Evolutionary conservation across 805 yeast genomes (phyloP).

Genomic region (Tetrapisispora iriomotensis): DNA sequence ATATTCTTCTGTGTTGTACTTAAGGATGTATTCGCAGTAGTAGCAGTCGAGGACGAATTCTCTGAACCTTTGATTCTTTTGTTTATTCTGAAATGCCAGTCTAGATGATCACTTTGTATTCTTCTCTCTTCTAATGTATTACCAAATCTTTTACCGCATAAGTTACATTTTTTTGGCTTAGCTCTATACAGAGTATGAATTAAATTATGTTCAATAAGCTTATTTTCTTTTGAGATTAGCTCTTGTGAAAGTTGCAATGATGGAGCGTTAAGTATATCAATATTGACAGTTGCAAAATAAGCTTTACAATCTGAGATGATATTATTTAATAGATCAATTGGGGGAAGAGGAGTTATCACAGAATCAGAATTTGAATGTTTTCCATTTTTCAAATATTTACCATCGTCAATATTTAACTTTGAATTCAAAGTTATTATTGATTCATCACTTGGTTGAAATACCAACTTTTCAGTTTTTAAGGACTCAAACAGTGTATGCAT

Average conservation of each 20-base stretch:
- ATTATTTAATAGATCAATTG: conserved; percentile 15
- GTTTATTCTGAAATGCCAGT: conserved; percentile 93
- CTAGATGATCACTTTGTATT: conserved; percentile 60
- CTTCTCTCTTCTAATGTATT: conserved; percentile 45
- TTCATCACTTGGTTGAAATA: conserved; percentile 20
- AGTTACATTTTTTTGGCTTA: conserved; percentile 72
- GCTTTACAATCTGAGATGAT: conserved; percentile 26
- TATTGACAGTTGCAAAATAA: conserved; percentile 22
- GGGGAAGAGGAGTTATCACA: conserved; percentile 10
- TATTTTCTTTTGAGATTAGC: conserved; percentile 22
- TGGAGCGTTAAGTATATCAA: conserved; percentile 23
- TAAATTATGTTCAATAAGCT: conserved; percentile 22
- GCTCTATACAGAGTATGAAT: conserved; percentile 24
- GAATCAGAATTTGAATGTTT: too few species aligned
- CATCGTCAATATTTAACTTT: conserved; percentile 11
- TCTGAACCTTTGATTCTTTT: conserved; percentile 50
- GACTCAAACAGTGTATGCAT: conserved; percentile 16
- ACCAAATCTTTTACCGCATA: conserved; percentile 81
- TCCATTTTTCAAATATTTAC: conserved; percentile 2
- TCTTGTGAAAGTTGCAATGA: conserved; percentile 28
- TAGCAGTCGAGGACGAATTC: conserved; percentile 7
- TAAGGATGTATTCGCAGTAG: conserved; percentile 1
- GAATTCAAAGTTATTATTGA: conserved; percentile 22
- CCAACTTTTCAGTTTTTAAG: conserved; percentile 16
- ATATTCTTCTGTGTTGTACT: conserved; percentile 30